Base-by-base conservation (phyloP, 2,329 filamentous ascomycete genomes). In the Botrytis cinerea region DNA sequence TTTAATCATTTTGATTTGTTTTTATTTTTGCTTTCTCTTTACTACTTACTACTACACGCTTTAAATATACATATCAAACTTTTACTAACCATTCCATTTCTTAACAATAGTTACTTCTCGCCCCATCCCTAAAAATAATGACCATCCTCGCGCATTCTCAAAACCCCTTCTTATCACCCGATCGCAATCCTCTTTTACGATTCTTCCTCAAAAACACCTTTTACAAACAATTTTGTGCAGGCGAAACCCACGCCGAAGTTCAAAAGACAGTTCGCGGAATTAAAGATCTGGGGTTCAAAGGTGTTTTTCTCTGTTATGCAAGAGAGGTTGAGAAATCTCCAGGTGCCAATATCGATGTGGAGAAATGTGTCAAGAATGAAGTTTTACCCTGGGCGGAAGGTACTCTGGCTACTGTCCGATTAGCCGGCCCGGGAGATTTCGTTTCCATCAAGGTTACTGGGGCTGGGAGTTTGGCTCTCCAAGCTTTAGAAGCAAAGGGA, bases 221-320 rank as follows among this genome's bases (percentile, higher is more conserved):
- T 79, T 97, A 97, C 81, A 90, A 90, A 38, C 95, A 98, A 79
- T 98, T 97, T 82, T 98, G 95, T 82, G 93, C 93, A 0, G 95
- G 95, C 43, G 92, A 94, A 82, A 92, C 88, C 67, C 85, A 87
- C 0, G 78, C 81, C 1, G 93, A 97, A 82, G 91, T 97, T 2
- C 84, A 85, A 60, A 83, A 81, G 45, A 94, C 92, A 0, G 88
- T 94, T 45, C 80, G 86, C 1, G 84, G 86, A 2, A 85, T 97
- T 16, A 93, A 93, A 81, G 82, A 85, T 46, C 89, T 95, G 62
- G 95, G 95, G 2, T 97, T 93, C 80, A 89, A 88, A 38, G 95
- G 94, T 20, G 92, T 97, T 9, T 94, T 97, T 72, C 86, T 97
- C 64, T 91, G 93, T 69, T 97, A 97, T 79, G 94, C 93, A 3